Conservation (phyloP, 495 filamentous ascomycete species). For the Halenospora varia region DNA sequence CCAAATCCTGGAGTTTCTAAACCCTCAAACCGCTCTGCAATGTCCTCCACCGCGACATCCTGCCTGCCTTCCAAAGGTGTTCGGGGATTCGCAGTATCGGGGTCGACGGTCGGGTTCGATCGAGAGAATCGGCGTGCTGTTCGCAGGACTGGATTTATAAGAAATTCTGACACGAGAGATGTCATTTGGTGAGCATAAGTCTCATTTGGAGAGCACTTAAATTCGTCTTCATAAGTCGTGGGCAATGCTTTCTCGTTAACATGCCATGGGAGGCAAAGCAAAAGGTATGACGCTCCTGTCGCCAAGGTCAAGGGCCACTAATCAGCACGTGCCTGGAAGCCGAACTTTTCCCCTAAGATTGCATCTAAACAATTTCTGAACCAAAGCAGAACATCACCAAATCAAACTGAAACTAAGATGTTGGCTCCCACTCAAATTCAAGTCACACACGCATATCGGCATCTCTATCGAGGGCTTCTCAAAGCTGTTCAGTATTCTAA, state of each 20-base stretch:
- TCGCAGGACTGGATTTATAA: constrained; percentile 74
- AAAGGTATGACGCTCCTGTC: background rate
- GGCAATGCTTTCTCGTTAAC: background rate
- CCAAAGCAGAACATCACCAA: too few species aligned
- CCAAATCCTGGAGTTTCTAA: background rate
- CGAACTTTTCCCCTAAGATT: too few species aligned
- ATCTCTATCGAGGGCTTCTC: constrained; percentile 67
- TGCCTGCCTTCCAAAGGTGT: constrained; percentile 10
- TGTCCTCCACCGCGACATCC: constrained; percentile 20
- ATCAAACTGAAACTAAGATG: too few species aligned
- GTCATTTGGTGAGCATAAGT: constrained; percentile 52
- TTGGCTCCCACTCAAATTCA: constrained; percentile 24
- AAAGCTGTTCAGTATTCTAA: constrained; percentile 76
- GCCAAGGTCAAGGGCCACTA: background rate
- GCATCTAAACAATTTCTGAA: background rate
- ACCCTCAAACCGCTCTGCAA: constrained; percentile 16
- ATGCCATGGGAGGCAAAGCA: background rate
- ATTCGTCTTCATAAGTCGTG: background rate
- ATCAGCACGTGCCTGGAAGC: background rate
- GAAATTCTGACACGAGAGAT: constrained; percentile 66
- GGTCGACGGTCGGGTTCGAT: constrained; percentile 6
- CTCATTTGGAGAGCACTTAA: constrained; percentile 8
- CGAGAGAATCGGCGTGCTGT: constrained; percentile 67
- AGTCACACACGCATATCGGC: constrained; percentile 73
- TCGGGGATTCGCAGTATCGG: constrained; percentile 1